phyloP scores from a whole-genome alignment of 352 stramenopile species.

The Globisporangium acanthophoron region DNA sequence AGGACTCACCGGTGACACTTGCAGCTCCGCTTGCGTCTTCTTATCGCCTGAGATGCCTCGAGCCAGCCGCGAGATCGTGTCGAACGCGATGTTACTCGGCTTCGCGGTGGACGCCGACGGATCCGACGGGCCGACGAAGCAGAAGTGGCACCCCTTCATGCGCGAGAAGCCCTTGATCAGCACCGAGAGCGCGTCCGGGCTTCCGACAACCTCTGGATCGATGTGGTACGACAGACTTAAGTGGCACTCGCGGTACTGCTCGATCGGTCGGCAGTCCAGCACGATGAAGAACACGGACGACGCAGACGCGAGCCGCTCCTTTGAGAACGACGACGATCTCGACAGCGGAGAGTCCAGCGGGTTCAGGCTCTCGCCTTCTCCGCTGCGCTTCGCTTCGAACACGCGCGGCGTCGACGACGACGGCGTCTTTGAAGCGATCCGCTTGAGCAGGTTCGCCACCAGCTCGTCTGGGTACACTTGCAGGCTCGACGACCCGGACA shows the following conservation, averaged over 20 bases:
- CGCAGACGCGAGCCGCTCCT: slow-evolving; percentile 25
- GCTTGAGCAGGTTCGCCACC: slow-evolving; percentile 64
- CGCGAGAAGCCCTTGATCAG: slow-evolving; percentile 75
- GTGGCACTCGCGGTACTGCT: slow-evolving; percentile 76
- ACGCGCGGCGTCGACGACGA: neutral
- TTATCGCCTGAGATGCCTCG: slow-evolving; percentile 61
- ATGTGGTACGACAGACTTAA: slow-evolving; percentile 86
- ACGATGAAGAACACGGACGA: slow-evolving; percentile 74
- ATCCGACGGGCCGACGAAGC: slow-evolving; percentile 69
- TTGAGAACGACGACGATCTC: slow-evolving; percentile 27
- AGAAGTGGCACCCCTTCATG: slow-evolving; percentile 90
- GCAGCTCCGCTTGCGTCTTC: neutral
- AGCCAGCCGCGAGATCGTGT: slow-evolving; percentile 48
- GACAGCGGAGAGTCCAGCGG: slow-evolving; percentile 25
- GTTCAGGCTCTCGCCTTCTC: slow-evolving; percentile 19
- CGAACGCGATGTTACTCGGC: slow-evolving; percentile 35
- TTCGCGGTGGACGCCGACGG: slow-evolving; percentile 16
- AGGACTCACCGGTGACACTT: slow-evolving; percentile 1
- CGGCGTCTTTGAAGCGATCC: slow-evolving; percentile 20
- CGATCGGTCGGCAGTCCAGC: slow-evolving; percentile 68
- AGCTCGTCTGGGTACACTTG: slow-evolving; percentile 83
- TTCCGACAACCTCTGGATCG: slow-evolving; percentile 67
- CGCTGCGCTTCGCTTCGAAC: neutral
- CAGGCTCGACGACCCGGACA: slow-evolving; percentile 70
- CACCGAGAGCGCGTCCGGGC: slow-evolving; percentile 61